These are phyloP conservation scores for Perilla frutescens DNA, from an alignment of 257 asterid species.

Conservation along the genomic window DNA sequence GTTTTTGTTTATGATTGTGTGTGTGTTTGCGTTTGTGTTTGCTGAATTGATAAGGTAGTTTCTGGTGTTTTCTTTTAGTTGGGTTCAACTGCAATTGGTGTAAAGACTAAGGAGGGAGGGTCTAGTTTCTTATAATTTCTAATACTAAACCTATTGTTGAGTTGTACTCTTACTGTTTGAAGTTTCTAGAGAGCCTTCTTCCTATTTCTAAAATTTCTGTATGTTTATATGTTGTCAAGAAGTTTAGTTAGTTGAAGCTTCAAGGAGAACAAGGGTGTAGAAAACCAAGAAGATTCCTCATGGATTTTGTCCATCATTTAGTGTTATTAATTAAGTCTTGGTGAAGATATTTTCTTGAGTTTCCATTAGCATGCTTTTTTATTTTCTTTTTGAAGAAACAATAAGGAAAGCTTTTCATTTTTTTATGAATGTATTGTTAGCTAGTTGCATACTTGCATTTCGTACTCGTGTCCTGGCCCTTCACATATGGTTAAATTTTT, in stretches of 20 bases:
- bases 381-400: background rate
- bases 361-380: conserved; percentile 11
- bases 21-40: background rate
- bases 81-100: conserved; percentile 93
- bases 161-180: too few relatives aligned
- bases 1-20: background rate
- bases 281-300: conserved; percentile 23
- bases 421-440: conserved; percentile 1
- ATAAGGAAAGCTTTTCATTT: background rate
- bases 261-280: conserved; percentile 21
- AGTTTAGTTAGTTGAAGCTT: conserved; percentile 23
- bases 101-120: conserved; percentile 93
- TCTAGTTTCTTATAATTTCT: too few relatives aligned
- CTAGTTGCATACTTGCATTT: too few relatives aligned
- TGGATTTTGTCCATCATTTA: conserved; percentile 25
- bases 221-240: conserved; percentile 8
- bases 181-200: too few relatives aligned
- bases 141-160: too few relatives aligned
- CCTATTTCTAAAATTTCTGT: too few relatives aligned
- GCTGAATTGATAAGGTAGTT: background rate
- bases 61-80: conserved; percentile 45
- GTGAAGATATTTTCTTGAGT: conserved; percentile 1
- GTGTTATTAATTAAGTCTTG: conserved; percentile 21
- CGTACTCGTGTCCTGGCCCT: conserved; percentile 24
- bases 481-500: background rate